Evolutionary conservation across 805 yeast genomes (phyloP), one percentile per base, ranked within the genome.

Genomic region (Metschnikowia proteae): DNA sequence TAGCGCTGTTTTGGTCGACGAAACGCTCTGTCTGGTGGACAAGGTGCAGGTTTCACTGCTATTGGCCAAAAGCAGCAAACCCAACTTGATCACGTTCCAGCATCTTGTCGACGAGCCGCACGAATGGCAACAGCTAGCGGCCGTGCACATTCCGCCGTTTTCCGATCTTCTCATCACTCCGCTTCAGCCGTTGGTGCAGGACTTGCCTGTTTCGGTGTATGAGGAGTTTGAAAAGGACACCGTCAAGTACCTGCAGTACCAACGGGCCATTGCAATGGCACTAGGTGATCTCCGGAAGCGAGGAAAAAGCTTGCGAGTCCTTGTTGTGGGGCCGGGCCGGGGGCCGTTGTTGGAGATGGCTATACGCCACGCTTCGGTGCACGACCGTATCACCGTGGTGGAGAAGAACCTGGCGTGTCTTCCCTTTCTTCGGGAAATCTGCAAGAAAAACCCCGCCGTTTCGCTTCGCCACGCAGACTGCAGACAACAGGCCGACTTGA

Each of bases 311-410:
- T 13, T 59, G 2, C 49, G 46, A 2, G 67, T 87, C 6, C 74
- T 86, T 3, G 76, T 91, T 2, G 82, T 86, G 2, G 97, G 97
- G 0, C 94, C 97, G 0, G 97, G 97, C 0, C 70, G 89, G 39
- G 97, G 97, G 0, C 91, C 92, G 0, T 65, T 91, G 28, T 82
- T 90, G 2, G 82, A 82, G 38, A 70, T 33, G 56, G 65, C 49
- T 26, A 52, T 35, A 46, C 50, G 9, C 53, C 36, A 48, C 68
- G 48, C 47, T 5, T 38, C n/a, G 3, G 13, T n/a, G 9, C 38
- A 28, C 38, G 49, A 49, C 38, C 27, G 36, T 1, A 49, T 71
- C n/a, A 50, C 51, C 17, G 88, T 94, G 1, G 66, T 89, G 11
- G 97, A 91, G 60, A 86, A 83, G 58, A 88, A 88, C 60, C 72